Evolutionary conservation across 2,329 filamentous ascomycete genomes (phyloP).

Genomic region (Phaeomoniella chlamydospora): DNA sequence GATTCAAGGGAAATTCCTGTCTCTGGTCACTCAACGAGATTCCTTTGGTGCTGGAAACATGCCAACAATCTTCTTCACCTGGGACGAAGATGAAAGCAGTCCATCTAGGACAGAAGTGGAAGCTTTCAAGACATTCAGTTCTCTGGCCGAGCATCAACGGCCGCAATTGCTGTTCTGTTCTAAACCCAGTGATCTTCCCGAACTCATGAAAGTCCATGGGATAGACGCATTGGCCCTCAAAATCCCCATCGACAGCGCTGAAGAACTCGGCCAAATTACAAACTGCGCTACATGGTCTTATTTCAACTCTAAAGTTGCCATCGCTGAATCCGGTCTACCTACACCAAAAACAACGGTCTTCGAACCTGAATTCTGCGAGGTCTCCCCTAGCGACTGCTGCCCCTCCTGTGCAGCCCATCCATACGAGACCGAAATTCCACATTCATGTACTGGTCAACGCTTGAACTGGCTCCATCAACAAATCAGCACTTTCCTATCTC

Average conservation of each 20-base stretch:
- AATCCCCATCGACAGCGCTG: too few species aligned
- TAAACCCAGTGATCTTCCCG: neutral
- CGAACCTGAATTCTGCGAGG: neutral
- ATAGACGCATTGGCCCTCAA: too few species aligned
- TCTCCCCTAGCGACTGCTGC: neutral
- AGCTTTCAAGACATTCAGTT: neutral
- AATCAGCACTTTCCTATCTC: neutral
- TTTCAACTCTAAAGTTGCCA: neutral
- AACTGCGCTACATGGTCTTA: neutral
- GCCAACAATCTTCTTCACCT: neutral
- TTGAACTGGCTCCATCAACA: neutral
- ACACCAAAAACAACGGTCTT: neutral
- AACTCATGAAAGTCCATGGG: too few species aligned
- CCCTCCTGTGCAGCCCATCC: neutral
- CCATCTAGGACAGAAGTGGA: neutral
- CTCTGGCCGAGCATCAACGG: neutral
- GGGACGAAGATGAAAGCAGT: neutral
- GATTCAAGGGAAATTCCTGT: neutral
- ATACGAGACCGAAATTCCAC: neutral
- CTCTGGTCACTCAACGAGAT: conserved; percentile 1
- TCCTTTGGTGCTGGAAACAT: conserved; percentile 1
- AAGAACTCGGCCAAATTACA: neutral
- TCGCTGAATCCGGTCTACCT: neutral
- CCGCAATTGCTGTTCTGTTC: conserved; percentile 1
- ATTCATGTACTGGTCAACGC: neutral